Evolutionary conservation across 2,329 filamentous ascomycete species (phyloP).

Genomic region (Exophiala dermatitidis): DNA sequence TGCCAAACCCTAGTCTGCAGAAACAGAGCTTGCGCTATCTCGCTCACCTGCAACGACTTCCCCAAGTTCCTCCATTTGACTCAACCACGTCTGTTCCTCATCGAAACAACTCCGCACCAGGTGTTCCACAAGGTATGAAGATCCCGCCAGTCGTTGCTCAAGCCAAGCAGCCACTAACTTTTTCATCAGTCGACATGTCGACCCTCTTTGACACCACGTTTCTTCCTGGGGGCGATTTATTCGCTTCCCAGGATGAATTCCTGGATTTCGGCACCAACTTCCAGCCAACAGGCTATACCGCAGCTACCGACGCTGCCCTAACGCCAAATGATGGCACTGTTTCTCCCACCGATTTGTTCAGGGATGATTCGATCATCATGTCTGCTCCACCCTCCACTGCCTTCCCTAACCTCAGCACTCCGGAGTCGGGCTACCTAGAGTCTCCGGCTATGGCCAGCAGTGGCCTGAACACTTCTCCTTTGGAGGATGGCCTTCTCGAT

Average conservation of each 20-base stretch:
- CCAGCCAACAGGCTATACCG: constrained; percentile 12
- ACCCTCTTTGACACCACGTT: constrained; percentile 25
- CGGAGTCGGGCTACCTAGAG: constrained; percentile 54
- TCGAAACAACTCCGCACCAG: constrained; percentile 22
- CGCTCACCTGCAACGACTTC: constrained; percentile 24
- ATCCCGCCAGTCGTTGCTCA: constrained; percentile 37
- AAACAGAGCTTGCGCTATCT: constrained; percentile 26
- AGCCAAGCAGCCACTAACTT: constrained; percentile 30
- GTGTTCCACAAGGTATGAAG: constrained; percentile 25
- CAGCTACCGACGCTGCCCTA: constrained; percentile 7
- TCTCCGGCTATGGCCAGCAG: constrained; percentile 43
- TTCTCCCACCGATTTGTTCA: constrained; percentile 67
- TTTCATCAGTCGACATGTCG: constrained; percentile 17
- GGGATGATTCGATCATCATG: constrained; percentile 45
- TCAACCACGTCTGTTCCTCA: constrained; percentile 20
- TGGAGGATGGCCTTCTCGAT: constrained; percentile 27
- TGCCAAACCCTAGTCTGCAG: constrained; percentile 20
- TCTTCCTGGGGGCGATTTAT: constrained; percentile 20
- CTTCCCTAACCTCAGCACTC: constrained; percentile 69
- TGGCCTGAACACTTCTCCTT: constrained; percentile 24
- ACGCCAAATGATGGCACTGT: constrained; percentile 50
- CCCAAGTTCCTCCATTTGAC: constrained; percentile 31
- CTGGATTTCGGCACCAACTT: constrained; percentile 17
- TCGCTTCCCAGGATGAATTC: constrained; percentile 23
- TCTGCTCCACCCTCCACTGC: constrained; percentile 72